phyloP scores from a whole-genome alignment of 2,329 filamentous ascomycete species.

The Penicillium palitans region DNA sequence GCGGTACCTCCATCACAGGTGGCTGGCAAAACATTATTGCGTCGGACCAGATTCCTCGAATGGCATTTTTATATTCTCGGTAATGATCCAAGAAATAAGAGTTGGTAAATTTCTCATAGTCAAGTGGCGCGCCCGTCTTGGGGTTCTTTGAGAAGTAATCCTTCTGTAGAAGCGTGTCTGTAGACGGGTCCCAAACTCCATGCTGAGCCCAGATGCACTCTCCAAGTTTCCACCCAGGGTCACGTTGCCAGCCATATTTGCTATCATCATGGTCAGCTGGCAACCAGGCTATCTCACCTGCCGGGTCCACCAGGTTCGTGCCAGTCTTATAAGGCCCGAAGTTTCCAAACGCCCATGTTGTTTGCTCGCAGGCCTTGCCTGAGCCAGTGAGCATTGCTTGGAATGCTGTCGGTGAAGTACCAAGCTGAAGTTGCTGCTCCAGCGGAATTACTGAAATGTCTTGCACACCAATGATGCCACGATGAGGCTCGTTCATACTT shows the following conservation, averaged over 20 bases:
- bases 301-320: conserved; percentile 77
- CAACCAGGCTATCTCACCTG: conserved; percentile 83
- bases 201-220: conserved; percentile 97
- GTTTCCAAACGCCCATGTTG: conserved; percentile 90
- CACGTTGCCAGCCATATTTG: conserved; percentile 85
- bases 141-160: conserved; percentile 86
- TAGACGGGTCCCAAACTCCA: conserved; percentile 84
- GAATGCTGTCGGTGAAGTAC: conserved; percentile 90
- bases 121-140: conserved; percentile 67
- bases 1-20: conserved; percentile 87
- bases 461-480: conserved; percentile 78
- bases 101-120: conserved; percentile 86
- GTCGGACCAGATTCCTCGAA: conserved; percentile 73
- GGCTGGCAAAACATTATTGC: conserved; percentile 90
- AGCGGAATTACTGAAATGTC: conserved; percentile 79
- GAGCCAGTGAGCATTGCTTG: conserved; percentile 91
- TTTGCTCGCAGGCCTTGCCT: conserved; percentile 83
- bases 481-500: conserved; percentile 91
- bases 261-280: conserved; percentile 79
- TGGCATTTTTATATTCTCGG: conserved; percentile 70
- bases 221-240: conserved; percentile 86
- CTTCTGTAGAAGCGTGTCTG: conserved; percentile 74
- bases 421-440: conserved; percentile 88
- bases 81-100: conserved; percentile 88
- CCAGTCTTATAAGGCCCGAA: conserved; percentile 91